Evolutionary conservation across 805 yeast species (phyloP).

Genomic region (Teunomyces kruisii): DNA sequence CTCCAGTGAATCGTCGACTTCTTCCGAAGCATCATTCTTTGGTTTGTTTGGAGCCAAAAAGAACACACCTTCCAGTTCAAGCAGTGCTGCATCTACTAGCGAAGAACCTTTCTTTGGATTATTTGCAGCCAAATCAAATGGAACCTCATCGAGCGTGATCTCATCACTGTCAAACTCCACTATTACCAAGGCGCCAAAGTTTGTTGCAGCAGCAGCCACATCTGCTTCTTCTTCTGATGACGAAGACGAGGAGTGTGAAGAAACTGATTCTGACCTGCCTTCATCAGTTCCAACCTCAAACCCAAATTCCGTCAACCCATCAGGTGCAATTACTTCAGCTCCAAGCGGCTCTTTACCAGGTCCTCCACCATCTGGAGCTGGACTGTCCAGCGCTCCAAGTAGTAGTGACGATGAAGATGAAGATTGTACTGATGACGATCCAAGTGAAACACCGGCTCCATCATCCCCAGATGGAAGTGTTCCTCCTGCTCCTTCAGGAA

Average conservation of each 20-base stretch:
- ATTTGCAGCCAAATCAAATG: neutral
- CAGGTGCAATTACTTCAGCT: neutral
- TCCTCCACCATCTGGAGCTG: neutral
- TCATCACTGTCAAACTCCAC: neutral
- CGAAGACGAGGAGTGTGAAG: conserved; percentile 19
- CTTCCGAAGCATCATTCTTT: neutral
- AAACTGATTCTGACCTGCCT: conserved; percentile 7
- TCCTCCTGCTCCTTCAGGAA: neutral
- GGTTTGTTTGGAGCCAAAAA: neutral
- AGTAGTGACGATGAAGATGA: neutral
- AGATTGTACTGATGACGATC: neutral
- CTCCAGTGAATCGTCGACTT: conserved; percentile 3
- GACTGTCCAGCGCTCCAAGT: neutral
- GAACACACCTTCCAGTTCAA: conserved; percentile 1
- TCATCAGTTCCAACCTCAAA: conserved; percentile 9
- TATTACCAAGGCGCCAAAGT: conserved; percentile 4
- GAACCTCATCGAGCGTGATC: neutral
- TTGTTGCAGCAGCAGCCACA: conserved; percentile 4
- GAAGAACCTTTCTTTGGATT: neutral
- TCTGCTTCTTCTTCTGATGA: conserved; percentile 11
- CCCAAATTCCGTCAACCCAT: neutral
- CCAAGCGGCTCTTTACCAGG: neutral
- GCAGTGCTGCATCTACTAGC: conserved; percentile 5
- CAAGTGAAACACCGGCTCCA: conserved; percentile 8
- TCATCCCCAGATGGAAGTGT: neutral